Evolutionary conservation across 2,329 filamentous ascomycete genomes (phyloP).

Genomic region (Penicillium griseofulvum): DNA sequence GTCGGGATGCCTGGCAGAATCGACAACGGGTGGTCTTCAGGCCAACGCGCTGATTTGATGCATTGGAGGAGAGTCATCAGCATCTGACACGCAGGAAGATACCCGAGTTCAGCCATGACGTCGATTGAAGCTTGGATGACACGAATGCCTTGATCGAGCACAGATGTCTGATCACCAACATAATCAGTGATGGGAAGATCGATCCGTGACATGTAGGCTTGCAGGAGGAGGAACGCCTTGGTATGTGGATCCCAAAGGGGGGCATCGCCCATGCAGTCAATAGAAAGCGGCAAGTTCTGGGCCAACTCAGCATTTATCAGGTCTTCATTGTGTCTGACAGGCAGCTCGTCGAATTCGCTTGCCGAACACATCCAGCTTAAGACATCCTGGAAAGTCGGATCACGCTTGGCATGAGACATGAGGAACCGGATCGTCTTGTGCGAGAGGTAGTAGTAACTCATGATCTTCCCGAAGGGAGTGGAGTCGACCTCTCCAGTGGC

Average conservation of each 20-base stretch:
- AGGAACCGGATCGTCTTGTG: conserved; percentile 91
- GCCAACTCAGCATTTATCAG: conserved; percentile 91
- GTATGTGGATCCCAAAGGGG: conserved; percentile 99
- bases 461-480: conserved; percentile 92
- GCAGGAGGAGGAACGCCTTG: conserved; percentile 88
- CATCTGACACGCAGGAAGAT: conserved; percentile 70
- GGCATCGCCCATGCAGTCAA: conserved; percentile 60
- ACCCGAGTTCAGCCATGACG: conserved; percentile 84
- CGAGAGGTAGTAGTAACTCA: conserved; percentile 98
- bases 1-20: conserved; percentile 70
- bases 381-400: conserved; percentile 75
- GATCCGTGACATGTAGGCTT: conserved; percentile 91
- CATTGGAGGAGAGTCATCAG: conserved; percentile 87
- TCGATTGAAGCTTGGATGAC: conserved; percentile 95
- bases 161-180: conserved; percentile 83
- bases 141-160: conserved; percentile 93
- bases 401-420: conserved; percentile 69
- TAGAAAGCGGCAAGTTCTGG: conserved; percentile 70
- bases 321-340: conserved; percentile 97
- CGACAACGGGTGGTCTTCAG: conserved; percentile 71
- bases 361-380: conserved; percentile 91
- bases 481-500: conserved; percentile 82
- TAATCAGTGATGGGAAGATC: conserved; percentile 95
- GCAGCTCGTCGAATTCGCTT: conserved; percentile 94
- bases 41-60: conserved; percentile 92